Conservation (phyloP, 2,329 filamentous ascomycete species). For the Sclerotinia trifoliorum region DNA sequence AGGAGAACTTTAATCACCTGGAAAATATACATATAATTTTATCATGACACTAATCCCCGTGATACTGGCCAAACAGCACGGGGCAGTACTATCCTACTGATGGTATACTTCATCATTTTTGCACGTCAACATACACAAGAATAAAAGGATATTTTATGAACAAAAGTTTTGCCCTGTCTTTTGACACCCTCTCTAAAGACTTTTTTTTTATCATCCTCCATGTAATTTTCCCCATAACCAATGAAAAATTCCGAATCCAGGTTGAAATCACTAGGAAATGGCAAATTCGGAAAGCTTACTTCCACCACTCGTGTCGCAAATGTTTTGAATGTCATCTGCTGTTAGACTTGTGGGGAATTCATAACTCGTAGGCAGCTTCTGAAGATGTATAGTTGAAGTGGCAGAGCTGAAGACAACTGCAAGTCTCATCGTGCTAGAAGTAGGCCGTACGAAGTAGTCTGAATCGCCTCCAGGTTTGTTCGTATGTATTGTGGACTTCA, state of each 20-base stretch:
- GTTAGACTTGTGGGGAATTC: constrained; percentile 11
- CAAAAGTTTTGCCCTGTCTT: background rate
- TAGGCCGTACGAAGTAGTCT: constrained; percentile 70
- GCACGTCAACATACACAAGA: constrained; percentile 10
- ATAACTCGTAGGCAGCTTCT: constrained; percentile 37
- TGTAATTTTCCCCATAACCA: background rate
- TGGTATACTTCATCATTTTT: background rate
- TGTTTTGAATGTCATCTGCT: constrained; percentile 12
- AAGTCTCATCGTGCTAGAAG: constrained; percentile 57
- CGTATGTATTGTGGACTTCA: constrained; percentile 69
- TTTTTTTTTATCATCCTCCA: background rate
- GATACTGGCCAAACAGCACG: background rate
- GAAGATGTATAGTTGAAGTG: constrained; percentile 55
- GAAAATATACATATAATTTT: background rate
- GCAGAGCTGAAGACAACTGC: constrained; percentile 60
- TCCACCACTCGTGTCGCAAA: background rate
- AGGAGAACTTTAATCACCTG: background rate
- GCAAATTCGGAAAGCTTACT: background rate
- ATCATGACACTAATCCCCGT: background rate
- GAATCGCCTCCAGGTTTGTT: constrained; percentile 63
- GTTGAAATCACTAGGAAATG: background rate
- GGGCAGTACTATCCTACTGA: constrained; percentile 5
- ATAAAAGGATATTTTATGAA: background rate
- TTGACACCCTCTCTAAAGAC: background rate
- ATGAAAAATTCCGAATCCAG: background rate